Conservation (phyloP, 176 grass and related monocot genomes). For the Alloteropsis semialata region DNA sequence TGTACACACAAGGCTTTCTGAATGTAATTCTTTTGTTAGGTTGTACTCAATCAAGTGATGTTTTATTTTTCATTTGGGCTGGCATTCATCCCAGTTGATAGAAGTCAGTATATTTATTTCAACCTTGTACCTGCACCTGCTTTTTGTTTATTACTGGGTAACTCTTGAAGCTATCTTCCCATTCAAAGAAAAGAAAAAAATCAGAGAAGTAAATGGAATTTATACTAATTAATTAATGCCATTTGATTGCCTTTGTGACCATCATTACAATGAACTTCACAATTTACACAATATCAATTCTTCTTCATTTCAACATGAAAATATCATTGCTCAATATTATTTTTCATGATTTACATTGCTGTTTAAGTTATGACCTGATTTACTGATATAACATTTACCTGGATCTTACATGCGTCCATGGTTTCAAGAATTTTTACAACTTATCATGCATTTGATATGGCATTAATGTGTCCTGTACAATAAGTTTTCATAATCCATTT, state of each 20-base stretch:
- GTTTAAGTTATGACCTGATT: not conserved
- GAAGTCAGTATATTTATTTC: not conserved
- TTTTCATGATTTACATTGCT: not conserved
- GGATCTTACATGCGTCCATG: not conserved
- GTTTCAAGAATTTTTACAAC: not conserved
- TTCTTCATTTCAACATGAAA: not conserved
- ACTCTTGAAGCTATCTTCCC: not conserved
- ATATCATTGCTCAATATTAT: not conserved
- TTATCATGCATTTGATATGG: not conserved
- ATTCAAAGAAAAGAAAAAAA: not conserved
- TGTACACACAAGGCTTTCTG: not conserved
- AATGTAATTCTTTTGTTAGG: not conserved
- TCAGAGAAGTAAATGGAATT: not conserved
- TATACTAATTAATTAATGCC: not conserved
- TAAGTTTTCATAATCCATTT: not conserved
- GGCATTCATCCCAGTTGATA: not conserved
- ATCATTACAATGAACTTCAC: not conserved
- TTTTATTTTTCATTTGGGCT: not conserved
- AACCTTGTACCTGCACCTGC: not conserved
- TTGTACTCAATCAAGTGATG: not conserved
- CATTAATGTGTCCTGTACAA: not conserved
- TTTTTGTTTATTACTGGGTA: not conserved
- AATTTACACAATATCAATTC: not conserved
- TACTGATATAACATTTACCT: not conserved
- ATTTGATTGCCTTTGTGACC: not conserved